Base-by-base conservation (phyloP, 345 rosid species). In the rapeseed (Brassica napus) region DNA sequence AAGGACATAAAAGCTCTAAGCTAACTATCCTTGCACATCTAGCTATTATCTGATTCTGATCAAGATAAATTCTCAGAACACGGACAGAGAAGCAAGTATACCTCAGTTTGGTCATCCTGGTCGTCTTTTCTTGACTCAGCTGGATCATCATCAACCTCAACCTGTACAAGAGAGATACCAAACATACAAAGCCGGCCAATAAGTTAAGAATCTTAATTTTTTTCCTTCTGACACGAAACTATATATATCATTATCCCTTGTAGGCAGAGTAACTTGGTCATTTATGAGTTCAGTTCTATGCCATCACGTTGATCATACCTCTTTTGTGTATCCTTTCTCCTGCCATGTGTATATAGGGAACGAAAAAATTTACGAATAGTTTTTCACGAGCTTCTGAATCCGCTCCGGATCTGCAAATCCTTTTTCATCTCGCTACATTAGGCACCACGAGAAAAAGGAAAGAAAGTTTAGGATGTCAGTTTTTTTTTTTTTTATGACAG, bases 331-430 rank as follows among this genome's bases (percentile, higher is more conserved):
- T 68, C 99, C 99, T 62, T 95, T 95, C 80, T 95, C 98, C 86
- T 88, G 96, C 99, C 99, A 95, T 0, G 93, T 93, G 82, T 90
- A 95, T 61, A 95, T 93, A n/a, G 98, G 99, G 82, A 95, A 95
- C n/a, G 99, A 95, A 81, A 95, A 97, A 66, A 95, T 93, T 82
- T 95, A 97, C 12, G 99, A 95, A 66, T 95, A 95, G 84, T 93
- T 93, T 80, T 88, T 95, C 86, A 95, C 96, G 24, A 95, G 98
- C 91, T 86, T 95, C 85, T 91, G 87, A 82, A 95, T 81, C 79
- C 94, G 81, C 72, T 95, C 99, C 2, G 99, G 97, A 84, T 95
- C 87, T 28, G 99, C 97, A 86, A 91, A 93, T 69, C 84, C 85
- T 86, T 95, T 95, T 79, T 88, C 94, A 77, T 93, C 98, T 67